Evolutionary conservation across 2,329 filamentous ascomycete species (phyloP).

Genomic region (Penicillium hordei): DNA sequence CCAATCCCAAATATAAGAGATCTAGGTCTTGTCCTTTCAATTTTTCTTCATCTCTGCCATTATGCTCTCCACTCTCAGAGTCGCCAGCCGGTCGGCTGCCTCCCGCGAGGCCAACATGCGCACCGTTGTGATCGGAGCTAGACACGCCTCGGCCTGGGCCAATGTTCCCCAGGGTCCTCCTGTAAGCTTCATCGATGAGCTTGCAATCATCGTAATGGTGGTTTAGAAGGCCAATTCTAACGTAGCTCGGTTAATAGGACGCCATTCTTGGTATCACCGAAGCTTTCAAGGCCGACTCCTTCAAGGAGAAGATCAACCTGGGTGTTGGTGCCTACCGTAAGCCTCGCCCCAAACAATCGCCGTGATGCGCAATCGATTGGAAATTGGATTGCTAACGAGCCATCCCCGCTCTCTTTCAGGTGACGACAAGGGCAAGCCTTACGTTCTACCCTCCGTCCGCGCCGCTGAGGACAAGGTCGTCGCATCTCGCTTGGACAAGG

Average conservation of each 20-base stretch:
- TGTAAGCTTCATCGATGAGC: slow-evolving; percentile 56
- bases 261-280: slow-evolving; percentile 71
- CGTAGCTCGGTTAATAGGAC: slow-evolving; percentile 33
- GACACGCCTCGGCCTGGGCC: slow-evolving; percentile 80
- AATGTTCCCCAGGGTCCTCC: slow-evolving; percentile 92
- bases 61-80: slow-evolving; percentile 51
- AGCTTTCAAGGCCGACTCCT: slow-evolving; percentile 96
- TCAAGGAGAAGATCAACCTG: slow-evolving; percentile 95
- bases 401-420: slow-evolving; percentile 29
- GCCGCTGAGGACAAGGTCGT: slow-evolving; percentile 86
- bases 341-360: slow-evolving; percentile 13
- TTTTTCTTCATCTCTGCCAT: slow-evolving; percentile 9
- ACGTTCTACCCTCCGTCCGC: slow-evolving; percentile 90
- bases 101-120: slow-evolving; percentile 42
- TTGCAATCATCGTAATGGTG: neutral
- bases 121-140: slow-evolving; percentile 45
- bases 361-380: neutral
- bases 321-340: slow-evolving; percentile 94
- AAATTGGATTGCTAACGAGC: slow-evolving; percentile 1
- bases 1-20: slow-evolving; percentile 8
- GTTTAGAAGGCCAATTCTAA: slow-evolving; percentile 24
- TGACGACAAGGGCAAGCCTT: slow-evolving; percentile 96
- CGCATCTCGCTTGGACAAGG: slow-evolving; percentile 79
- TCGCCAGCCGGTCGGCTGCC: slow-evolving; percentile 44
- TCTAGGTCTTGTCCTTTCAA: slow-evolving; percentile 9